These are phyloP conservation scores for Claviceps cyperi DNA, from an alignment of 2,329 filamentous ascomycete genomes.

Conservation along the genomic window DNA sequence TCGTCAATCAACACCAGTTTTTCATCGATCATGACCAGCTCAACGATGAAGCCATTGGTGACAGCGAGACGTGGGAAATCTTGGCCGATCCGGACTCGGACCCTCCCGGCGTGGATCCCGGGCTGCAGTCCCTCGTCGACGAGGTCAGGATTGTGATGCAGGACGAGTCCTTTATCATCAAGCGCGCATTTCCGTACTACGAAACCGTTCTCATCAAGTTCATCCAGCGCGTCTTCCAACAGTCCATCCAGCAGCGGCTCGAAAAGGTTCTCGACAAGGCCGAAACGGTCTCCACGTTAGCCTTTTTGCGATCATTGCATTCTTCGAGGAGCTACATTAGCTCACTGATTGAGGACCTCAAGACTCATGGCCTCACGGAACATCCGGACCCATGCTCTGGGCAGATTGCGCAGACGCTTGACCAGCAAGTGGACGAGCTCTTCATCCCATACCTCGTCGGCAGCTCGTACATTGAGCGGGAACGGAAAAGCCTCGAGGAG, in stretches of 20 bases:
- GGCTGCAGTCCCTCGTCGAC: conserved; percentile 79
- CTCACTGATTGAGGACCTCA: conserved; percentile 78
- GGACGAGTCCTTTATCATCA: conserved; percentile 94
- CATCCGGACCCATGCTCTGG: conserved; percentile 84
- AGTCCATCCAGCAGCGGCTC: conserved; percentile 89
- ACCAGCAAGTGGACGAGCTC: conserved; percentile 63
- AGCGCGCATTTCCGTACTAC: conserved; percentile 88
- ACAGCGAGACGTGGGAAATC: conserved; percentile 72
- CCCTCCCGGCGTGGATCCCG: conserved; percentile 80
- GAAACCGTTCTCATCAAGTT: conserved; percentile 90
- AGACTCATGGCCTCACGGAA: conserved; percentile 86
- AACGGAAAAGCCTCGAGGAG: conserved; percentile 58
- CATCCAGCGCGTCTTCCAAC: conserved; percentile 89
- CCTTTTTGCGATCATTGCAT: conserved; percentile 81
- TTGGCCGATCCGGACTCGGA: conserved; percentile 90
- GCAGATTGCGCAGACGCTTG: conserved; percentile 62
- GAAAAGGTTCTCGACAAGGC: conserved; percentile 96
- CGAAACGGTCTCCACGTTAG: conserved; percentile 76
- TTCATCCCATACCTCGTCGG: conserved; percentile 58
- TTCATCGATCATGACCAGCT: conserved; percentile 94
- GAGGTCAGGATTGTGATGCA: conserved; percentile 94
- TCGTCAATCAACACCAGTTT: conserved; percentile 98
- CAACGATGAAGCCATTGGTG: conserved; percentile 65
- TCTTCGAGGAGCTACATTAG: conserved; percentile 83
- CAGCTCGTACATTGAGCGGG: conserved; percentile 56